Evolutionary conservation across 805 yeast species (phyloP), one percentile per base, ranked within the genome.

Genomic region (Pichia rugopelliculosa): DNA sequence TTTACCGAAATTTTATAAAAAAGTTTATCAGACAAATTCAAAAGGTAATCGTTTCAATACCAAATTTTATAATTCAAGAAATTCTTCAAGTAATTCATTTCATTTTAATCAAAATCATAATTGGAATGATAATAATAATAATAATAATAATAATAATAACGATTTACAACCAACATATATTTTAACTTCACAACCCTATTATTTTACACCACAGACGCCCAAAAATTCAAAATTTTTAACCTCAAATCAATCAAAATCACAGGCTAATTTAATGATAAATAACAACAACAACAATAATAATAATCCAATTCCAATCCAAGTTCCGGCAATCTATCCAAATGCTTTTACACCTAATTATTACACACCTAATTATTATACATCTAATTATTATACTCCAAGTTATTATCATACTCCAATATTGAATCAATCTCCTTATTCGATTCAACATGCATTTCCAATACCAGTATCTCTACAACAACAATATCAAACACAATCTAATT

Each of bases 121-220:
- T 17, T 21, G 3, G 10, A 36, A 21, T n/a, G 3, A 41, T 36
- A 30, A 30, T 11, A 24, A 15, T 30, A 41, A 37, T 10, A 20
- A 25, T 13, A 17, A 24, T 4, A 49, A 38, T 38, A 22, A 38
- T 38, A 12, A 37, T 13, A 39, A n/a, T n/a, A 23, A 23, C 9
- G 34, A 30, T 30, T 15, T n/a, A n/a, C 34, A 30, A 30, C 34
- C 34, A 30, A 30, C 34, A 5, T 20, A 47, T 46, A 34, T 46
- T 44, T 12, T 49, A 48, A 25, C 46, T 43, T 30, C 36, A 44
- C 20, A 51, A 45, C 26, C 52, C 44, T 3, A 43, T 42, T 36
- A 48, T 42, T 25, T 13, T 15, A 40, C 20, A 17, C 25, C 36
- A 17, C 36, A 36, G 17, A 36, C 25, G 8, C 21, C 20, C 12